Evolutionary conservation across 306 rosid species (phyloP).

Genomic region (Medicago ruthenica): DNA sequence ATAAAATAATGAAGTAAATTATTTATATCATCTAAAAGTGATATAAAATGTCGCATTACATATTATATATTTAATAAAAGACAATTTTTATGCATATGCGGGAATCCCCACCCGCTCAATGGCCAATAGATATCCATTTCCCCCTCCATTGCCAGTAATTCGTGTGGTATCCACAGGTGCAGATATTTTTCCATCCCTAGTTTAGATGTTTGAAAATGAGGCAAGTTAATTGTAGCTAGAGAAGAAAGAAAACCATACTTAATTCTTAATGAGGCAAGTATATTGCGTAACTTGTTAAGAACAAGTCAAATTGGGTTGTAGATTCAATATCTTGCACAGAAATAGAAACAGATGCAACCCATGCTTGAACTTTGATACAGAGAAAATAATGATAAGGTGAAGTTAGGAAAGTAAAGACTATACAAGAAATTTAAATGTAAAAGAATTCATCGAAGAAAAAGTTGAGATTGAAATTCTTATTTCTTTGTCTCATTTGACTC

Average conservation of each 20-base stretch:
- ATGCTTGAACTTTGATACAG: conserved; percentile 21
- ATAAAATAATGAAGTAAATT: neutral
- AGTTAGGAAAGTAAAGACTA: conserved; percentile 24
- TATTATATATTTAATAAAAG: neutral
- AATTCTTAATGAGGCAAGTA: conserved; percentile 3
- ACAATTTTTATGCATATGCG: neutral
- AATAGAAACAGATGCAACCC: conserved; percentile 22
- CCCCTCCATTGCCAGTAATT: neutral
- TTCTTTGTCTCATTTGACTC: neutral
- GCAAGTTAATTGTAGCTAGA: conserved; percentile 28
- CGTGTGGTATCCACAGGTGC: neutral
- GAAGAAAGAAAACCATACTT: conserved; percentile 17
- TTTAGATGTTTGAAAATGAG: conserved; percentile 17
- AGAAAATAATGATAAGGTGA: conserved; percentile 25
- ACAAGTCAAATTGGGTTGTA: conserved; percentile 12
- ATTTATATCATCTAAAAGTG: neutral
- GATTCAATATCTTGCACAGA: conserved; percentile 22
- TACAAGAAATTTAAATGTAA: neutral
- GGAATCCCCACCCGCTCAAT: neutral
- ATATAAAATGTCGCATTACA: neutral
- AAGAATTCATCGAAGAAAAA: conserved; percentile 9
- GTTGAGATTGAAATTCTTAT: conserved; percentile 3
- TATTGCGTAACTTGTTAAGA: too few relatives aligned
- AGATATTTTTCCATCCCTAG: neutral
- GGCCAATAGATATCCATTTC: neutral